phyloP scores from a whole-genome alignment of 2,329 filamentous ascomycete species.

The Lizonia empirigonia region DNA sequence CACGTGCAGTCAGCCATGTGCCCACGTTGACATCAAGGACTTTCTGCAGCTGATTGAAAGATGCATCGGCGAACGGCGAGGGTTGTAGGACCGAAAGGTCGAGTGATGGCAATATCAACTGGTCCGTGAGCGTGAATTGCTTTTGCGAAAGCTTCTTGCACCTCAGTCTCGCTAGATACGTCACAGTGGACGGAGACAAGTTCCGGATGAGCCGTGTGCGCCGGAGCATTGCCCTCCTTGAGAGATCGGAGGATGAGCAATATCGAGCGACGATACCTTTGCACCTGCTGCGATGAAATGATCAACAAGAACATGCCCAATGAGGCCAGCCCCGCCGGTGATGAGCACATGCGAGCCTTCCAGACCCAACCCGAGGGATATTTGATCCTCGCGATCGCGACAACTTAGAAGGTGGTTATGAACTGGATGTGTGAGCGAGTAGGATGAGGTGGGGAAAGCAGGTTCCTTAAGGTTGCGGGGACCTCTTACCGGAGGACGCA shows the following conservation, averaged over 20 bases:
- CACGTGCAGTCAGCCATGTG: slow-evolving; percentile 48
- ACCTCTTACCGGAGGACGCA: background rate
- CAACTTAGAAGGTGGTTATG: background rate
- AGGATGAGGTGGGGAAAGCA: slow-evolving; percentile 8
- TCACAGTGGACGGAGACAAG: slow-evolving; percentile 38
- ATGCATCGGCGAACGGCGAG: slow-evolving; percentile 49
- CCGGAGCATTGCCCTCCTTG: background rate
- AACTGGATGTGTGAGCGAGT: slow-evolving; percentile 1
- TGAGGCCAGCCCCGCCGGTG: slow-evolving; percentile 51
- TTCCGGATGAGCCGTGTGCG: slow-evolving; percentile 1
- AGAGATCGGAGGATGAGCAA: slow-evolving; percentile 21
- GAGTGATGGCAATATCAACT: slow-evolving; percentile 51
- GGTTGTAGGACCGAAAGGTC: slow-evolving; percentile 52
- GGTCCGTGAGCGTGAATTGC: slow-evolving; percentile 46
- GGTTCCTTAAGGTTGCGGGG: slow-evolving; percentile 9
- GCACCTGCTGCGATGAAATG: slow-evolving; percentile 53
- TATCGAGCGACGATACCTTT: slow-evolving; percentile 49
- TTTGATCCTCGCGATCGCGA: slow-evolving; percentile 13
- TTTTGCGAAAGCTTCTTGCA: slow-evolving; percentile 43
- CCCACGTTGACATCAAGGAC: slow-evolving; percentile 53
- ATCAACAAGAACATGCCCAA: slow-evolving; percentile 48
- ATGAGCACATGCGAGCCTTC: slow-evolving; percentile 48
- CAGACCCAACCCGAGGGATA: slow-evolving; percentile 43
- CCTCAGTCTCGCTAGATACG: slow-evolving; percentile 41
- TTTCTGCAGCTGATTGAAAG: slow-evolving; percentile 47